Percentiles rank a stretch among this genome's conserved stretches.
These are phyloP conservation scores for Phytophthora litchii DNA, from an alignment of 352 stramenopile genomes.

Conservation along the genomic window DNA sequence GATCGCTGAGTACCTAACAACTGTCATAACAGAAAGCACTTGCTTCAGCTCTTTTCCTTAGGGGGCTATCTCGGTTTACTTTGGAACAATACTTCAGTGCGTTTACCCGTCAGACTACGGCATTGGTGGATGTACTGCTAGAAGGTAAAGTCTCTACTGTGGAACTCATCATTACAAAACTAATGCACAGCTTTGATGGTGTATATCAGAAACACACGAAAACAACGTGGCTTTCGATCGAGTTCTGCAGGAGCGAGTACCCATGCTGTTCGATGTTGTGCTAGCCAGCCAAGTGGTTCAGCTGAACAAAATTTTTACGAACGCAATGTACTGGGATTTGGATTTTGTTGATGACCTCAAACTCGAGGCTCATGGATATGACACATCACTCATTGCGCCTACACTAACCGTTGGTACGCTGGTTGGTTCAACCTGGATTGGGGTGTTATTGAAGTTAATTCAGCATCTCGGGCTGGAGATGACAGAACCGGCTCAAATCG, in stretches of 20 bases:
- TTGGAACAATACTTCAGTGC: constrained; percentile 20
- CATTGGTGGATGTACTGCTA: constrained; percentile 42
- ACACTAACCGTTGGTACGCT: constrained; percentile 23
- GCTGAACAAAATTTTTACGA: constrained; percentile 46
- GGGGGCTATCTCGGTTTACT: constrained; percentile 34
- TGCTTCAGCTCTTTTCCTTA: constrained; percentile 51
- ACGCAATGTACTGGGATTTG: constrained; percentile 41
- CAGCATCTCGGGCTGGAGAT: constrained; percentile 49
- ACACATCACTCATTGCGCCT: constrained; percentile 57
- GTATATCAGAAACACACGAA: constrained; percentile 33
- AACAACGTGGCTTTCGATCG: constrained; percentile 48
- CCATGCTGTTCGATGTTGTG: constrained; percentile 52
- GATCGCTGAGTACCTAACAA: constrained; percentile 1
- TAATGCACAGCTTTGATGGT: constrained; percentile 1
- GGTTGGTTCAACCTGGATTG: constrained; percentile 55
- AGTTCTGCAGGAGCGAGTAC: constrained; percentile 40
- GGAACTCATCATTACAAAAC: not conserved
- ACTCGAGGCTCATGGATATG: constrained; percentile 56
- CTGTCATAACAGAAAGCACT: constrained; percentile 46
- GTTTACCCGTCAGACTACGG: constrained; percentile 39
- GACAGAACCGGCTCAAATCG: constrained; percentile 9
- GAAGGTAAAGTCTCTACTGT: constrained; percentile 31
- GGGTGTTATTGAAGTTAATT: constrained; percentile 61
- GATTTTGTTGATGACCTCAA: constrained; percentile 59
- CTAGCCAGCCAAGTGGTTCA: constrained; percentile 35